Conservation (phyloP, 129 eudicot species). For the Lonicera japonica region DNA sequence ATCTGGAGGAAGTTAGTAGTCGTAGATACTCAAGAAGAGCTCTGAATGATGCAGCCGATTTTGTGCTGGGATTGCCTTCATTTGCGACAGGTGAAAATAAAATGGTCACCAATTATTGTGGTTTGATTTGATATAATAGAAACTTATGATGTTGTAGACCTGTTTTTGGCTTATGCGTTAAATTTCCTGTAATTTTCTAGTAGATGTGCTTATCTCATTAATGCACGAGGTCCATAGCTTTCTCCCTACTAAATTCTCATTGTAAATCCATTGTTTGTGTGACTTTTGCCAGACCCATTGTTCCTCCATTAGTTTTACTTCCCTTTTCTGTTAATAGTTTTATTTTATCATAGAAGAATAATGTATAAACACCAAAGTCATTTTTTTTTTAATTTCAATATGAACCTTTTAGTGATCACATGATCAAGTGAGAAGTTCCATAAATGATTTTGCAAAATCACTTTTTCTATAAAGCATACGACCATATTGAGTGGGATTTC, state of each 20-base stretch:
- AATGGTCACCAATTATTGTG: slow-evolving; percentile 10
- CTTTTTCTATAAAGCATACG: too few relatives aligned
- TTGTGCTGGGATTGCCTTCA: slow-evolving; percentile 63
- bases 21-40: slow-evolving; percentile 79
- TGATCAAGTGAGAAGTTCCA: background rate
- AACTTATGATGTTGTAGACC: background rate
- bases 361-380: background rate
- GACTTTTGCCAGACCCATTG: too few relatives aligned
- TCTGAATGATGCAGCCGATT: slow-evolving; percentile 79
- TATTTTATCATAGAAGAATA: too few relatives aligned
- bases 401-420: background rate
- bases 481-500: too few relatives aligned
- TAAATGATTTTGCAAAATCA: too few relatives aligned
- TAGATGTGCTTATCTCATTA: background rate
- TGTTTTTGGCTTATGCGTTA: background rate
- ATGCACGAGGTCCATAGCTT: background rate
- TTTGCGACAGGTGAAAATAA: slow-evolving; percentile 91
- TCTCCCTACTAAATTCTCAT: too few relatives aligned
- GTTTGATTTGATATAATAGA: slow-evolving; percentile 2
- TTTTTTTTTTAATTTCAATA: background rate
- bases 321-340: too few relatives aligned
- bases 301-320: too few relatives aligned
- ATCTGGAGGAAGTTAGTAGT: slow-evolving; percentile 65
- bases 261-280: too few relatives aligned
- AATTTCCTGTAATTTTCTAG: background rate